A percentile compares a stretch with the other conserved stretches of the same genome.
Conservation (phyloP, 768 basidiomycete genomes). For the Russula sp. region DNA sequence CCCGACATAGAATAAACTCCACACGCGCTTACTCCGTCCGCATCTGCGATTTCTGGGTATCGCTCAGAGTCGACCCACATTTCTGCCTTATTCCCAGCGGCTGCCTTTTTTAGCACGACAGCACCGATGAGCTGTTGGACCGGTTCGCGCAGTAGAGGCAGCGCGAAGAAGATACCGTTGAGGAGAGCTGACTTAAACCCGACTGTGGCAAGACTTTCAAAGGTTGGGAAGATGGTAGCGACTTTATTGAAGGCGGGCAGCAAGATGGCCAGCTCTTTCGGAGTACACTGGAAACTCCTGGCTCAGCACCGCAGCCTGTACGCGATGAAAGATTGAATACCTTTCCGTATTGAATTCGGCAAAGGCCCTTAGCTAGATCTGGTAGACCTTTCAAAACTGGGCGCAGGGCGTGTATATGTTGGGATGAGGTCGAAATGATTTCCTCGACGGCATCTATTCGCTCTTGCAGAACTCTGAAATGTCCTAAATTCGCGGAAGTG, state of each 20-base stretch:
- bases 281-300: constrained; percentile 53
- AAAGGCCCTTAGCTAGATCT: constrained; percentile 81
- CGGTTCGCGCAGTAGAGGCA: constrained; percentile 59
- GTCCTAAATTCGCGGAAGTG: neutral
- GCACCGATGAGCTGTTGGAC: constrained; percentile 47
- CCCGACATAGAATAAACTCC: neutral
- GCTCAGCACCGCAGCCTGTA: neutral
- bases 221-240: constrained; percentile 51
- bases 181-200: constrained; percentile 63
- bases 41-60: constrained; percentile 51
- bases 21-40: constrained; percentile 43
- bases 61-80: constrained; percentile 60
- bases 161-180: constrained; percentile 58
- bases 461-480: constrained; percentile 57
- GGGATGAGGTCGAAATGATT: constrained; percentile 56
- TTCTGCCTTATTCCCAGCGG: constrained; percentile 56
- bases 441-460: constrained; percentile 85
- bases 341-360: constrained; percentile 87
- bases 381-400: constrained; percentile 69
- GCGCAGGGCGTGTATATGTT: constrained; percentile 60
- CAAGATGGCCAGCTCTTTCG: constrained; percentile 71
- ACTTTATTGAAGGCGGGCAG: constrained; percentile 72
- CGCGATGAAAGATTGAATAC: constrained; percentile 36
- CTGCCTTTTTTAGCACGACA: constrained; percentile 57
- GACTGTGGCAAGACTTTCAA: constrained; percentile 38